Evolutionary conservation across 306 rosid species (phyloP).

Genomic region (Inga laurina): DNA sequence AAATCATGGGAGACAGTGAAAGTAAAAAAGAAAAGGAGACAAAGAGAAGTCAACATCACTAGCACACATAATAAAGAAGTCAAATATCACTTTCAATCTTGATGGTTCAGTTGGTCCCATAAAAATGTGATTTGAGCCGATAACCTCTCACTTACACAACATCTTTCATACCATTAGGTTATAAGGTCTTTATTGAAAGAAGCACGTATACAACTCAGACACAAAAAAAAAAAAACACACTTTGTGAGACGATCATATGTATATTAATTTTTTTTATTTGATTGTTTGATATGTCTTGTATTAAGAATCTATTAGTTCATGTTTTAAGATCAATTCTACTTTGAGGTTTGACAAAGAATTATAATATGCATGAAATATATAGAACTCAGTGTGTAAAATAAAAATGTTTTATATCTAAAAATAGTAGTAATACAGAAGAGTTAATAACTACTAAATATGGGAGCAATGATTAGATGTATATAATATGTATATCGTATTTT

Average conservation of each 20-base stretch:
- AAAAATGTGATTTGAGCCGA: too few species aligned
- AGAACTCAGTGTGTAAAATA: neutral
- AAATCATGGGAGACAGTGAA: conserved; percentile 32
- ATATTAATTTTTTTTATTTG: too few species aligned
- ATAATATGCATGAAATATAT: neutral
- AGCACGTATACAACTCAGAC: too few species aligned
- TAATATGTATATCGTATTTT: neutral
- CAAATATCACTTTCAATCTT: conserved; percentile 10
- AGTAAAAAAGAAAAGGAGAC: neutral
- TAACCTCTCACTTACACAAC: too few species aligned
- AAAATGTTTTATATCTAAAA: too few species aligned
- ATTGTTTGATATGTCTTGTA: neutral
- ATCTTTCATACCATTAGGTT: too few species aligned
- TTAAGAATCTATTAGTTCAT: neutral
- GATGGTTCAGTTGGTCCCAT: neutral
- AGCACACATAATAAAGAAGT: neutral
- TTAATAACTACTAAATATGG: too few species aligned
- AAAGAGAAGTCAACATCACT: neutral
- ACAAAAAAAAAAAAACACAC: too few species aligned
- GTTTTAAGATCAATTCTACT: neutral
- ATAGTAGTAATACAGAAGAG: neutral
- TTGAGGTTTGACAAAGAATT: neutral
- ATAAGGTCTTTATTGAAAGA: too few species aligned
- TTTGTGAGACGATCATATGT: neutral
- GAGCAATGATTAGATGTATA: neutral